Evolutionary conservation across 2,329 filamentous ascomycete genomes (phyloP), one percentile per base, ranked within the genome.

Genomic region (Xylaria polymorpha): DNA sequence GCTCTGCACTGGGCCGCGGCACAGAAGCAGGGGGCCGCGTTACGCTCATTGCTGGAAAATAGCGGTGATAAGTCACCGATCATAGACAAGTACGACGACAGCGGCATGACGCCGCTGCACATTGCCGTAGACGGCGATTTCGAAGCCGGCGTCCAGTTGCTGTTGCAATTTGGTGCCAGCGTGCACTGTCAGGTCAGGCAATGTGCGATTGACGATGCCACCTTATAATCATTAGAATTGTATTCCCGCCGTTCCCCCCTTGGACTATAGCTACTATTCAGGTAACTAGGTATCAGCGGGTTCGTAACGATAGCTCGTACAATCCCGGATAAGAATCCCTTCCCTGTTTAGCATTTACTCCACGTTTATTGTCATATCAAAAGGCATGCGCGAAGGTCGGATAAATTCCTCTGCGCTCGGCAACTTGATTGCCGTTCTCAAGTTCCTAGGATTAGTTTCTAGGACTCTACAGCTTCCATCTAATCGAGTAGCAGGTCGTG

Each of bases 141-240:
- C 1, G 56, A 59, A 37, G 56, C 56, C 5, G 56, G 25, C 2
- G 56, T 59, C 15, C 39, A 59, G 20, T 37, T 59, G 18, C 37
- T 59, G 4, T 46, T 59, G 22, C 39, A 59, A 14, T 43, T 59
- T 15, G 56, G 56, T 35, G 41, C 51, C n/a, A 39, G n/a, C n/a
- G 32, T 39, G 18, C n/a, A 37, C 4, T 22, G 32, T 22, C n/a
- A 56, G 32, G 51, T 22, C n/a, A 32, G 25, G 10, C 18, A 32
- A 32, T 32, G 29, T 51, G 22, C 15, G 2, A 14, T 51, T 32
- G 25, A 51, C 14, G 22, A 10, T 32, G 12, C 4, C 15, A 5
- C 8, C 15, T 51, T 10, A 51, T 51, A 51, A 29, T 50, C 6
- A 50, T 50, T 25, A 50, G 22, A 8, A 18, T 20, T 29, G 22